Conservation (phyloP, 371 early-diverging fungal genomes). For the Haplosporangium sp. region DNA sequence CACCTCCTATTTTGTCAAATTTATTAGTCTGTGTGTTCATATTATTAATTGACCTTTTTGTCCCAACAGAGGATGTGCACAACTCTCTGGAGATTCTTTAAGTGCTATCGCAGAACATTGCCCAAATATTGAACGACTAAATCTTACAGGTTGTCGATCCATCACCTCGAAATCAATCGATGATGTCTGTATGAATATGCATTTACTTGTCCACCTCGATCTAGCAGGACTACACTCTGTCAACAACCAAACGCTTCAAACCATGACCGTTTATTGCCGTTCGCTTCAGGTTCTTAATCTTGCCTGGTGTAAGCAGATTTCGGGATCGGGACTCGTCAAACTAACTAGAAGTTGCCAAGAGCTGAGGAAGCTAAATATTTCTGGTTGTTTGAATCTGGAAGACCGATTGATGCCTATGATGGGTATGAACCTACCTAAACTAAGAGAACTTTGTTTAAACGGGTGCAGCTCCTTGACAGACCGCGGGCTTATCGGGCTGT, state of each 20-base stretch:
- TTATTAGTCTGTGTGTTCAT: neutral
- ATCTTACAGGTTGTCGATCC: slow-evolving; percentile 63
- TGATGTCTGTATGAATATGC: slow-evolving; percentile 57
- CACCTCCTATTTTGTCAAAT: neutral
- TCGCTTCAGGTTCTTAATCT: slow-evolving; percentile 61
- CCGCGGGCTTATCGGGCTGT: slow-evolving; percentile 53
- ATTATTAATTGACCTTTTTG: neutral
- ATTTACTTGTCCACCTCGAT: slow-evolving; percentile 58
- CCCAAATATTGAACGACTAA: slow-evolving; percentile 63
- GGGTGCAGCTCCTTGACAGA: slow-evolving; percentile 63
- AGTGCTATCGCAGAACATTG: slow-evolving; percentile 63
- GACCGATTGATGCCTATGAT: slow-evolving; percentile 58
- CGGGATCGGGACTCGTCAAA: slow-evolving; percentile 58
- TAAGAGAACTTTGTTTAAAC: slow-evolving; percentile 62
- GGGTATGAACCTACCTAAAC: slow-evolving; percentile 55
- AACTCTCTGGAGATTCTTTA: slow-evolving; percentile 64
- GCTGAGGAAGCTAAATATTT: slow-evolving; percentile 59
- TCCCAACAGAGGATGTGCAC: slow-evolving; percentile 67
- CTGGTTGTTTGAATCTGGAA: slow-evolving; percentile 64
- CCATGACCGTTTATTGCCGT: slow-evolving; percentile 50
- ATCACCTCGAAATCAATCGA: slow-evolving; percentile 63
- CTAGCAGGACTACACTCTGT: slow-evolving; percentile 62
- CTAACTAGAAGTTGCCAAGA: slow-evolving; percentile 56
- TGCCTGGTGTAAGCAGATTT: slow-evolving; percentile 68
- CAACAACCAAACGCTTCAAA: slow-evolving; percentile 60